Conservation (phyloP, 2,329 filamentous ascomycete genomes). For the Fusarium zealandicum region DNA sequence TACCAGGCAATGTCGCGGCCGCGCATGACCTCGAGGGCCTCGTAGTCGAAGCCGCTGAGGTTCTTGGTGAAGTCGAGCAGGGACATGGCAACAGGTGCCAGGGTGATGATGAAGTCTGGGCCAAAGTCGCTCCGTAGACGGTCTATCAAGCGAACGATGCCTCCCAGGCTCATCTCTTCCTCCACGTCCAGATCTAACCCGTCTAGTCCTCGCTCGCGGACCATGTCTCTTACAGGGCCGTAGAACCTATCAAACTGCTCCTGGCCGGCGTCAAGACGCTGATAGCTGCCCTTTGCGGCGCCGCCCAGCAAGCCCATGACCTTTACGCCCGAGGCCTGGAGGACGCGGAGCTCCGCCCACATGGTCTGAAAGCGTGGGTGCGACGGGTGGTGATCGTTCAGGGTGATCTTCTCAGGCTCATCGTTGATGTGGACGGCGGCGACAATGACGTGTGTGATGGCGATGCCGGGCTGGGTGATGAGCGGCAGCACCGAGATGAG, state of each 20-base stretch:
- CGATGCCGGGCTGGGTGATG: slow-evolving; percentile 55
- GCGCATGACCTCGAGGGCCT: slow-evolving; percentile 71
- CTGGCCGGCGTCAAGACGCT: slow-evolving; percentile 61
- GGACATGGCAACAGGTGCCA: slow-evolving; percentile 83
- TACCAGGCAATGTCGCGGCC: slow-evolving; percentile 80
- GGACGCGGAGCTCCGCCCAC: slow-evolving; percentile 77
- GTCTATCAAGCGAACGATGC: slow-evolving; percentile 72
- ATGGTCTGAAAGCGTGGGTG: slow-evolving; percentile 72
- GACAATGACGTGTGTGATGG: slow-evolving; percentile 81
- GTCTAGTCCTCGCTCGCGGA: slow-evolving; percentile 68
- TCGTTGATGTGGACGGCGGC: slow-evolving; percentile 86
- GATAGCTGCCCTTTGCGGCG: slow-evolving; percentile 77
- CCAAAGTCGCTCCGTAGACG: slow-evolving; percentile 75
- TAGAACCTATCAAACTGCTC: slow-evolving; percentile 78
- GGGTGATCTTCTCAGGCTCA: slow-evolving; percentile 68
- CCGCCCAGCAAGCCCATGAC: slow-evolving; percentile 89
- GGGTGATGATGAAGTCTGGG: slow-evolving; percentile 73
- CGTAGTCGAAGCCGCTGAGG: slow-evolving; percentile 84
- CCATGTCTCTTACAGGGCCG: slow-evolving; percentile 68
- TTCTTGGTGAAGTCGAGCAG: slow-evolving; percentile 63
- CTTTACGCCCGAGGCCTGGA: slow-evolving; percentile 78
- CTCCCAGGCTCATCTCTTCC: slow-evolving; percentile 73
- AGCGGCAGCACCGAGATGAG: slow-evolving; percentile 63
- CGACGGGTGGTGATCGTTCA: slow-evolving; percentile 81
- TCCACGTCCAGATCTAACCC: slow-evolving; percentile 83